Base-by-base conservation (phyloP, 2,329 filamentous ascomycete genomes). In the Gremmenia infestans region DNA sequence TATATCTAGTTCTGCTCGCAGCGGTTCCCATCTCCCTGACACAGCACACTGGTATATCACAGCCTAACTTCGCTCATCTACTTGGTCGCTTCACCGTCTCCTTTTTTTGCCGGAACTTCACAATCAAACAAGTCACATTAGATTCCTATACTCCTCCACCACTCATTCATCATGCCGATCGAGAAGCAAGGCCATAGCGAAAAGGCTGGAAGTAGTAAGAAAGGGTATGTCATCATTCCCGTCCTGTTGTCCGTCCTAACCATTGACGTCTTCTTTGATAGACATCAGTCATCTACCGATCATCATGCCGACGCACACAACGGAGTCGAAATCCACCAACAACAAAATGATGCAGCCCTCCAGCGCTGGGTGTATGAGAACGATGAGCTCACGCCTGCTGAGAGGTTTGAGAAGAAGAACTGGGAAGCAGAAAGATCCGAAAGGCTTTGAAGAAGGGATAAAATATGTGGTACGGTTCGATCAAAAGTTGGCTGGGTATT, bases 351-450 rank as follows among this genome's bases (percentile, higher is more conserved):
- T 36, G 15, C 15, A 36, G 4, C 43, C 17, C 53, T 55, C 32
- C 25, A 48, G 19, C 48, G 48, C 32, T 60, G 55, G 58, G 43
- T 35, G 22, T 42, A 54, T 25, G 50, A 56, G 25, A 46, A 49
- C 37, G 40, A 40, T 11, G 51, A 52, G 1, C 43, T 60, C n/a
- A 58, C 58, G 12, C n/a, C 58, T 36, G 49, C 28, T 2, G 58
- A 60, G 40, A 56, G 51, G 36, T 49, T 58, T 35, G 58, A 60
- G 40, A 58, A 53, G 40, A 40, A 19, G n/a, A 50, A 48, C 14
- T 60, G 55, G 55, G 39, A 48, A 22, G 42, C 4, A 17, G 19
- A 45, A 17, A 19, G n/a, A 9, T 17, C 11, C 1, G 42, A 45
- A 45, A 45, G 42, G 9, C 42, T 22, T 45, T 45, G 42, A 45